Conservation (phyloP, 75 land plant species). For the Chamaecyparis obtusa region DNA sequence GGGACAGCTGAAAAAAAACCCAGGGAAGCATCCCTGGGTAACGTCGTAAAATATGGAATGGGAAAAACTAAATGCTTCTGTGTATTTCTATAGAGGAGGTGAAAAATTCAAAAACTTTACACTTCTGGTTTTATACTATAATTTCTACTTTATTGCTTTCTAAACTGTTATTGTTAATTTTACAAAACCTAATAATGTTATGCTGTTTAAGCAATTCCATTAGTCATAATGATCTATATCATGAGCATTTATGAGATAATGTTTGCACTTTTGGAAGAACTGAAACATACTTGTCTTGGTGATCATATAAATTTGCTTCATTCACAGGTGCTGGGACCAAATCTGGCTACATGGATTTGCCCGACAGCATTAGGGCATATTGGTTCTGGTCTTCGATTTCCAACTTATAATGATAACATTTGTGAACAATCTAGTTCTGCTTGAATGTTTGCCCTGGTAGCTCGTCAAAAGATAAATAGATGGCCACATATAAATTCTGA, state of each 20-base stretch:
- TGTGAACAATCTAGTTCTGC: neutral
- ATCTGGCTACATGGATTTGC: conserved; percentile 69
- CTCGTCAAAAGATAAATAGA: neutral
- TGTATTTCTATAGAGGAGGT: neutral
- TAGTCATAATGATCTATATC: neutral
- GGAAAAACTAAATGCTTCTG: neutral
- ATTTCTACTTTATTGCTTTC: neutral
- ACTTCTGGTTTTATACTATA: neutral
- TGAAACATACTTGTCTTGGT: neutral
- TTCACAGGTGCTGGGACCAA: conserved; percentile 84
- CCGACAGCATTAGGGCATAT: conserved; percentile 64
- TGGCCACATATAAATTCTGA: neutral
- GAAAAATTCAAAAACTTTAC: neutral
- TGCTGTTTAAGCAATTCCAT: neutral
- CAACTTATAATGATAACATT: conserved; percentile 43
- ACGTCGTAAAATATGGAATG: too few relatives aligned
- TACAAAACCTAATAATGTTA: neutral
- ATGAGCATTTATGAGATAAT: neutral
- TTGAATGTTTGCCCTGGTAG: neutral
- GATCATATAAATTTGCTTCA: neutral
- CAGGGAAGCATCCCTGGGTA: too few relatives aligned
- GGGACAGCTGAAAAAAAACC: too few relatives aligned
- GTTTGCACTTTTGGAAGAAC: neutral
- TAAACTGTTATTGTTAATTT: neutral
- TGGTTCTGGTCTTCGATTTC: conserved; percentile 86